Conservation (phyloP, 1,284 basidiomycete species). For the Cryptococcus deneoformans region DNA sequence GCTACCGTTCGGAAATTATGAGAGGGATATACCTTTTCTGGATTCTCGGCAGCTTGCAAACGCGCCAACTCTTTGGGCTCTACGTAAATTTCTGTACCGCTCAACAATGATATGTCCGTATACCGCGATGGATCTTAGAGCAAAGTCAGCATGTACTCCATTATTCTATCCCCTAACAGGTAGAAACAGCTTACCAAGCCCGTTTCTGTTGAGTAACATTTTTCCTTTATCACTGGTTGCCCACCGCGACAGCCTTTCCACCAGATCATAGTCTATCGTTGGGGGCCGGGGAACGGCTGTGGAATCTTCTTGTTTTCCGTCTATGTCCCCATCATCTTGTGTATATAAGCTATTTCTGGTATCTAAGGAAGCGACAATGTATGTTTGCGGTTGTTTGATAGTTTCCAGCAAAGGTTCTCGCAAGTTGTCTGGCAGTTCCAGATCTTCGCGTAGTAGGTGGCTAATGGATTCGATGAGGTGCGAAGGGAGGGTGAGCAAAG, state of each 20-base stretch:
- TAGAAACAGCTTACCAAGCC: neutral
- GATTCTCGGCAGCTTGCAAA: conserved; percentile 14
- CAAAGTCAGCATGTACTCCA: neutral
- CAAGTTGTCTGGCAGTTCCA: conserved; percentile 13
- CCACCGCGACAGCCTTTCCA: conserved; percentile 12
- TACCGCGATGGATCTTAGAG: conserved; percentile 30
- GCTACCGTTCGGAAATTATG: neutral
- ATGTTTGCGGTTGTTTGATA: too few relatives aligned
- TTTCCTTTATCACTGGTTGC: conserved; percentile 1
- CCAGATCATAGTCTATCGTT: conserved; percentile 8
- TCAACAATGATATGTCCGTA: conserved; percentile 30
- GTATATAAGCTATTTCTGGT: neutral
- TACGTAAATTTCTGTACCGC: conserved; percentile 40
- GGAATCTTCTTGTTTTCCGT: neutral
- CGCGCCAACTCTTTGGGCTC: conserved; percentile 25
- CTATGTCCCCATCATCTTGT: neutral
- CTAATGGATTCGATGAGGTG: conserved; percentile 31
- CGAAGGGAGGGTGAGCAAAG: conserved; percentile 32
- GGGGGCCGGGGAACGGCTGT: neutral
- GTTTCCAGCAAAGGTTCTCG: neutral
- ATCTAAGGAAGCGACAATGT: neutral
- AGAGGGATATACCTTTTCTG: conserved; percentile 16
- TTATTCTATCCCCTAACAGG: neutral
- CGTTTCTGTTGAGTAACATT: neutral
- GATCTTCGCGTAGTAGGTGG: conserved; percentile 14